Percentiles rank a stretch among this genome's conserved stretches.
Conservation (phyloP, 2,329 filamentous ascomycete genomes). For the Fragosphaeria purpurea region DNA sequence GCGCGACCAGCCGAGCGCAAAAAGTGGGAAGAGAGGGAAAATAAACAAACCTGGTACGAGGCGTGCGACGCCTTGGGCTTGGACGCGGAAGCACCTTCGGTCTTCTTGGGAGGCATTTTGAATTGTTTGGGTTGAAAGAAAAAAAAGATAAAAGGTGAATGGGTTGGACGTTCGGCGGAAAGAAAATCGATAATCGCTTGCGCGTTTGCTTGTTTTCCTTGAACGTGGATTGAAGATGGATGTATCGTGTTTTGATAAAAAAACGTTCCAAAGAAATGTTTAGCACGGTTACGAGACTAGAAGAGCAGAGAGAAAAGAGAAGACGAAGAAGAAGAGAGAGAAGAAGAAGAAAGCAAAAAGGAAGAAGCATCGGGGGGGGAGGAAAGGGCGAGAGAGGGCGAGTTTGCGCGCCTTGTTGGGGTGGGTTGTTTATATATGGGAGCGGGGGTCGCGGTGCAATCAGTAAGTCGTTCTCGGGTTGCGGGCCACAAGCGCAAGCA, state of each 20-base stretch:
- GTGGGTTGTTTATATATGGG: slow-evolving; percentile 50
- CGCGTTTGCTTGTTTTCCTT: slow-evolving; percentile 4
- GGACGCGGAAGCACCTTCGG: slow-evolving; percentile 30
- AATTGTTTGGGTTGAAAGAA: slow-evolving; percentile 8
- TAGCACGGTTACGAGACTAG: neutral
- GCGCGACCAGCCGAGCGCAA: neutral
- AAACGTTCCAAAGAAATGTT: slow-evolving; percentile 7
- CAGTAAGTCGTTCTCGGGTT: slow-evolving; percentile 29
- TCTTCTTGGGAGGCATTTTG: slow-evolving; percentile 53
- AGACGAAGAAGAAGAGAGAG: neutral
- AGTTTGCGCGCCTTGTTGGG: slow-evolving; percentile 37
- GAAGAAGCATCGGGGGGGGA: slow-evolving; percentile 1
- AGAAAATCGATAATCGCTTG: slow-evolving; percentile 1
- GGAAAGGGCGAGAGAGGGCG: slow-evolving; percentile 28
- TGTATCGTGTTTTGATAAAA: slow-evolving; percentile 5
- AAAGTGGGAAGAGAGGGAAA: neutral
- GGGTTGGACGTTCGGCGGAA: neutral
- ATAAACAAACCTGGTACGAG: slow-evolving; percentile 46
- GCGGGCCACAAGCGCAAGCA: no score
- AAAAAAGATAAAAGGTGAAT: neutral
- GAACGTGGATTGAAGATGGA: slow-evolving; percentile 17
- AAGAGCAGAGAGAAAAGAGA: slow-evolving; percentile 10
- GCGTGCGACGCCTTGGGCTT: slow-evolving; percentile 41
- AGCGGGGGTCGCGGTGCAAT: slow-evolving; percentile 46
- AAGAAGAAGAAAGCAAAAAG: neutral